phyloP scores from a whole-genome alignment of 2,329 filamentous ascomycete species.

The Stemphylium vesicarium region DNA sequence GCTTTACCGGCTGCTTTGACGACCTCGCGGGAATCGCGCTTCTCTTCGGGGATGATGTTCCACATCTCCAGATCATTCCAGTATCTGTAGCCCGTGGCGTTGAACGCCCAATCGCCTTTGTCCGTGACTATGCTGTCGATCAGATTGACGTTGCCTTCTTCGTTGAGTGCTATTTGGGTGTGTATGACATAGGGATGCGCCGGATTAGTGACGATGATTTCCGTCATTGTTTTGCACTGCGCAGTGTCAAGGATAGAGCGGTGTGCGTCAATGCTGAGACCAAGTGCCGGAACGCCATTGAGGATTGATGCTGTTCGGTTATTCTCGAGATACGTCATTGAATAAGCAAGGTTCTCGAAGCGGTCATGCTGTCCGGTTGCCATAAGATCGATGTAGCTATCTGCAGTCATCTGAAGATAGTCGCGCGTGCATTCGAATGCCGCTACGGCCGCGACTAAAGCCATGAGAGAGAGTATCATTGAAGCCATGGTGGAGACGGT shows the following conservation, averaged over 20 bases:
- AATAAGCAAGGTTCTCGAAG: conserved; percentile 24
- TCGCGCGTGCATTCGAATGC: conserved; percentile 18
- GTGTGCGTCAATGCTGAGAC: conserved; percentile 24
- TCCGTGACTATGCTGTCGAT: conserved; percentile 36
- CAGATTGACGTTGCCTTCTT: conserved; percentile 15
- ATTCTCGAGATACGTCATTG: conserved; percentile 30
- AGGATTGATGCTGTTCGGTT: conserved; percentile 18
- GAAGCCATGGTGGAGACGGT: neutral
- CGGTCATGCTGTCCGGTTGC: conserved; percentile 23
- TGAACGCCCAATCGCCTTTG: conserved; percentile 39
- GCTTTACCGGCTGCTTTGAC: conserved; percentile 33
- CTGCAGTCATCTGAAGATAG: conserved; percentile 10
- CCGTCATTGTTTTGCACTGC: conserved; percentile 35
- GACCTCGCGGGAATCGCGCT: conserved; percentile 17
- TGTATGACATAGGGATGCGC: conserved; percentile 34
- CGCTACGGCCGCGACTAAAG: neutral
- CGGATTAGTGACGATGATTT: conserved; percentile 28
- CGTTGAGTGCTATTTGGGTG: conserved; percentile 29
- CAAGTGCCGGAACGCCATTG: conserved; percentile 23
- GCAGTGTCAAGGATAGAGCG: conserved; percentile 28
- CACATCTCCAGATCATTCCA: conserved; percentile 27
- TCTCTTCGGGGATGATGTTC: conserved; percentile 19
- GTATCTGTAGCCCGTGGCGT: conserved; percentile 29
- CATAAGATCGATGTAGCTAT: conserved; percentile 16
- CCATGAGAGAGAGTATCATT: neutral